Evolutionary conservation across 1,284 basidiomycete species (phyloP).

Genomic region (Ustilago xerochloae): DNA sequence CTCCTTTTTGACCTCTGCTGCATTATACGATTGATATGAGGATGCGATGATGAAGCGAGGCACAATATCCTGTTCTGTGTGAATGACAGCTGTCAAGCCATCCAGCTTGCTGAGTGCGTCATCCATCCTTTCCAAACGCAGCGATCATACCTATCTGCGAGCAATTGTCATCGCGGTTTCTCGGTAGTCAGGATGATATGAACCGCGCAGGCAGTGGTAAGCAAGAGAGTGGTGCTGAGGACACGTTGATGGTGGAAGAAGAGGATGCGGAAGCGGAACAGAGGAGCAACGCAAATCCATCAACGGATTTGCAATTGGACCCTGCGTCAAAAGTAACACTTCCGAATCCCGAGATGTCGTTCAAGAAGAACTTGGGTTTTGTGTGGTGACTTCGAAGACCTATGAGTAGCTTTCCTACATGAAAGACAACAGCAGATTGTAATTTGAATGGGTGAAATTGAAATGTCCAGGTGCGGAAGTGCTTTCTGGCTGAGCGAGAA

Average conservation of each 20-base stretch:
- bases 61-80: neutral
- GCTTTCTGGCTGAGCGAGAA: too few relatives aligned
- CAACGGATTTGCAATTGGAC: conserved; percentile 6
- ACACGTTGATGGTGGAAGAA: neutral
- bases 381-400: too few relatives aligned
- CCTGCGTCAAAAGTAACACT: conserved; percentile 10
- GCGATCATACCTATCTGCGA: neutral
- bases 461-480: too few relatives aligned
- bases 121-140: conserved; percentile 3
- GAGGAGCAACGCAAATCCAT: too few relatives aligned
- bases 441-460: too few relatives aligned
- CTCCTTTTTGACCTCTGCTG: neutral
- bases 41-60: conserved; percentile 3
- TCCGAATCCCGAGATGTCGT: conserved; percentile 5
- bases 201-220: neutral
- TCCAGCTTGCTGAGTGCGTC: conserved; percentile 5
- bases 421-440: too few relatives aligned
- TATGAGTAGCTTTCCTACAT: too few relatives aligned
- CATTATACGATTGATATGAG: neutral
- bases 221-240: neutral
- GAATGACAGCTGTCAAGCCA: conserved; percentile 13
- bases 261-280: neutral
- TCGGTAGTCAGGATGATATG: neutral
- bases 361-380: neutral
- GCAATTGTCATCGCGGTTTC: neutral